Conservation (phyloP, 257 asterid species). For the Asclepias syriaca region DNA sequence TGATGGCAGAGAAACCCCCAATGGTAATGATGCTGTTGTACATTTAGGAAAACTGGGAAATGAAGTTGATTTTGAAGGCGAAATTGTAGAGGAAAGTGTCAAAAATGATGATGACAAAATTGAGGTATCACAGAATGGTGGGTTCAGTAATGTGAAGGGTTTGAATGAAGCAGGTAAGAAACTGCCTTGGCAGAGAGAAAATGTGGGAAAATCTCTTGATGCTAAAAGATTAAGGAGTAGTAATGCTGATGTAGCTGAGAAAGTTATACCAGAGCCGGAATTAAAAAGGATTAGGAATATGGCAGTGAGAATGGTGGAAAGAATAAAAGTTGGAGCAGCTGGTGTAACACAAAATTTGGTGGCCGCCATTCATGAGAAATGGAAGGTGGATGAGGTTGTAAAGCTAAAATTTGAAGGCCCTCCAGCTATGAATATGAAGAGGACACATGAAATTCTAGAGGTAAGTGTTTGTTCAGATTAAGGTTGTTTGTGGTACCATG, state of each 20-base stretch:
- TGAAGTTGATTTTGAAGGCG: constrained; percentile 18
- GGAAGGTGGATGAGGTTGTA: constrained; percentile 79
- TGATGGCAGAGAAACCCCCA: constrained; percentile 10
- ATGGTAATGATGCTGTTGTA: constrained; percentile 13
- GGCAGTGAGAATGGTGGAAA: constrained; percentile 73
- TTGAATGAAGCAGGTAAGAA: constrained; percentile 21
- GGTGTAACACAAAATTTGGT: constrained; percentile 78
- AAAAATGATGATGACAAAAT: constrained; percentile 19
- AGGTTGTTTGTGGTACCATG: neutral
- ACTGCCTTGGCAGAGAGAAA: constrained; percentile 58
- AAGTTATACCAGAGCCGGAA: constrained; percentile 66
- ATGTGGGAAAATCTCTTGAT: constrained; percentile 23
- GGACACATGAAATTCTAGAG: constrained; percentile 83
- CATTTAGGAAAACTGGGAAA: constrained; percentile 18
- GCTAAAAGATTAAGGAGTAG: constrained; percentile 30
- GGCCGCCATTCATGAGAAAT: constrained; percentile 60
- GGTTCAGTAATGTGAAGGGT: neutral
- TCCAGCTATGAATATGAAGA: constrained; percentile 71
- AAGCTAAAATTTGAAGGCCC: constrained; percentile 85
- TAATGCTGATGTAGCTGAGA: constrained; percentile 57
- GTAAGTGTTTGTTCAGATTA: constrained; percentile 29
- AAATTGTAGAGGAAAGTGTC: constrained; percentile 17
- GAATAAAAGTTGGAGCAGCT: constrained; percentile 70
- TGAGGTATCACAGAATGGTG: constrained; percentile 15
- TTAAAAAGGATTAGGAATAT: constrained; percentile 70